These are phyloP conservation scores for Allium fistulosum DNA, from an alignment of 106 monocot genomes.

Conservation along the genomic window DNA sequence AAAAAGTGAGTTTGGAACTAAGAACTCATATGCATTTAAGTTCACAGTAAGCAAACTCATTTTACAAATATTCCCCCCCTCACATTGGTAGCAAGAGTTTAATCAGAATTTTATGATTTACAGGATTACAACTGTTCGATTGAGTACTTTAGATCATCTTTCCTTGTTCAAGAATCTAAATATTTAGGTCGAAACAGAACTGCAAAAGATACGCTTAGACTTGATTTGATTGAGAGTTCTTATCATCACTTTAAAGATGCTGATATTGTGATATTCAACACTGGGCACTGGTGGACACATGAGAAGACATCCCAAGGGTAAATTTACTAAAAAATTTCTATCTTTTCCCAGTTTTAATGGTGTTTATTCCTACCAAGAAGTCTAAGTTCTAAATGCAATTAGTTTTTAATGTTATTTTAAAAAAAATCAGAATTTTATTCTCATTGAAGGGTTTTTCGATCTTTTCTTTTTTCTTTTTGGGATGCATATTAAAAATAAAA, in stretches of 20 bases:
- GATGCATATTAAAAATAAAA: too few species aligned
- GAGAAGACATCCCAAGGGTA: conserved; percentile 45
- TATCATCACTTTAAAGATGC: conserved; percentile 8
- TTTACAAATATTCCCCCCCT: background rate
- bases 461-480: too few species aligned
- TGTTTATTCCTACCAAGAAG: too few species aligned
- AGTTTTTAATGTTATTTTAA: too few species aligned
- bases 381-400: too few species aligned
- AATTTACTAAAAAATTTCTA: background rate
- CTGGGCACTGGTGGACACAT: conserved; percentile 37
- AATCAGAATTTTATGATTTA: background rate
- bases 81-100: background rate
- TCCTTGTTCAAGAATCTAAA: conserved; percentile 35
- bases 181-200: conserved; percentile 7
- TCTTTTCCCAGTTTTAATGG: too few species aligned
- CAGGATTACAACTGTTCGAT: conserved; percentile 43
- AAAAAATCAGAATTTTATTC: too few species aligned
- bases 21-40: conserved; percentile 24
- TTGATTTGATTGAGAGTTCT: conserved; percentile 9
- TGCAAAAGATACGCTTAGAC: conserved; percentile 26
- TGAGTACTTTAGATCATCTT: conserved; percentile 35
- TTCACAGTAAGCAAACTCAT: conserved; percentile 19
- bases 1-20: conserved; percentile 20
- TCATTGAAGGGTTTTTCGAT: too few species aligned
- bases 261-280: conserved; percentile 21